phyloP scores from a whole-genome alignment of 352 stramenopile species.

The Phytopythium kandeliae region DNA sequence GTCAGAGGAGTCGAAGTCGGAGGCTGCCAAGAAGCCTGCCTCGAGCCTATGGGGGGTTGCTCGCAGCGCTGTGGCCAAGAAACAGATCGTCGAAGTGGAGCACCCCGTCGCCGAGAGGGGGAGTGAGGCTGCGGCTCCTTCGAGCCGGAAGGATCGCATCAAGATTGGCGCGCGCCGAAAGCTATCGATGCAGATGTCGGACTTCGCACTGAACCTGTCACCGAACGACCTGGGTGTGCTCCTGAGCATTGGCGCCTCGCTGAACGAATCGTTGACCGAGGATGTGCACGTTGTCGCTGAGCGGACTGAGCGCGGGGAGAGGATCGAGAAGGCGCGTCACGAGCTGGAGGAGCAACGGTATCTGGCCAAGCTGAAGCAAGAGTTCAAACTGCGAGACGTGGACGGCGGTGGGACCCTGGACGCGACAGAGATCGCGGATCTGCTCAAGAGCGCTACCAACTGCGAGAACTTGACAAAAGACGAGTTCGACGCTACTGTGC shows the following conservation, averaged over 20 bases:
- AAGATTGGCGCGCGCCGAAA: conserved; percentile 56
- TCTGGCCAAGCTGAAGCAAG: conserved; percentile 58
- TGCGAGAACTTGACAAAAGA: conserved; percentile 66
- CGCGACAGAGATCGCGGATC: conserved; percentile 48
- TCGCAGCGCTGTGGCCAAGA: conserved; percentile 40
- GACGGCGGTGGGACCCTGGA: conserved; percentile 75
- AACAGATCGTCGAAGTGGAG: conserved; percentile 56
- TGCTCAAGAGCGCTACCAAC: conserved; percentile 63
- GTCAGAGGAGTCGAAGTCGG: conserved; percentile 7
- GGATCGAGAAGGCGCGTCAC: conserved; percentile 43
- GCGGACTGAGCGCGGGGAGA: conserved; percentile 33
- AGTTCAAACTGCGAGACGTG: conserved; percentile 68
- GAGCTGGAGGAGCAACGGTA: conserved; percentile 61
- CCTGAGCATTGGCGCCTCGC: conserved; percentile 57
- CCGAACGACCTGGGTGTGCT: conserved; percentile 75
- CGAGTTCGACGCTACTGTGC: conserved; percentile 72
- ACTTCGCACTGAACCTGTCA: conserved; percentile 82
- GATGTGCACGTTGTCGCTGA: conserved; percentile 55
- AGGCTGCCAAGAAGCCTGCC: conserved; percentile 19
- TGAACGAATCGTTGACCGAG: conserved; percentile 71
- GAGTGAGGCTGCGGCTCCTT: conserved; percentile 21
- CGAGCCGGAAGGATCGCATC: conserved; percentile 26
- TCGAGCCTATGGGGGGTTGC: conserved; percentile 57
- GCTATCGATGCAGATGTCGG: conserved; percentile 75
- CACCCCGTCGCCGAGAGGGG: conserved; percentile 36